These are phyloP conservation scores for Exobasidium rhododendri DNA, from an alignment of 1,284 basidiomycete species.

Conservation along the genomic window DNA sequence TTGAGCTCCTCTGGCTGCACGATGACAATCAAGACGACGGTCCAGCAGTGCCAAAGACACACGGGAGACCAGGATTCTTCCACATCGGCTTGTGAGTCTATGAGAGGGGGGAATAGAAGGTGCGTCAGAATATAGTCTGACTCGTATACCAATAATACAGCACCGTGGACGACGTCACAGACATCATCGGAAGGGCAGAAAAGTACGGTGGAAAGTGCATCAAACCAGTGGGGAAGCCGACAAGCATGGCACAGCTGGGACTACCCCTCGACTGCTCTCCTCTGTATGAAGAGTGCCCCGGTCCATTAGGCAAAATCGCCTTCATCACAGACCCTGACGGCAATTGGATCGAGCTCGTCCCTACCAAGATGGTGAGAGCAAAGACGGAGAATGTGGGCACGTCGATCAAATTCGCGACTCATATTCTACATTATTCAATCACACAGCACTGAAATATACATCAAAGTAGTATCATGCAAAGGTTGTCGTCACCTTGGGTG, in stretches of 20 bases:
- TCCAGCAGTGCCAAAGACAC: neutral
- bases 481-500: no score
- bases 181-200: neutral
- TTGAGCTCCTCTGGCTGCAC: neutral
- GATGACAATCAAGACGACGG: neutral
- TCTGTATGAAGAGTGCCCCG: neutral
- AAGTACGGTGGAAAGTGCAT: neutral
- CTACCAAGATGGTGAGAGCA: constrained; percentile 2
- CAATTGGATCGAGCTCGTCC: constrained; percentile 7
- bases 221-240: neutral
- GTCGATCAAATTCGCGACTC: no score
- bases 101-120: no score
- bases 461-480: no score
- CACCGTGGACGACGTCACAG: neutral
- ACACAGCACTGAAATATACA: no score
- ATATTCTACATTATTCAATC: no score
- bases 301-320: neutral
- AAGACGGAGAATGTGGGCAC: no score
- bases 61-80: neutral
- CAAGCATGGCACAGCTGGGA: neutral
- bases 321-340: constrained; percentile 3
- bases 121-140: no score
- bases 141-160: no score
- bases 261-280: neutral
- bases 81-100: constrained; percentile 1